Percentiles rank a stretch among this genome's conserved stretches.
Evolutionary conservation across 2,329 filamentous ascomycete genomes (phyloP).

Genomic region (Ceratocystis eucalypticola): DNA sequence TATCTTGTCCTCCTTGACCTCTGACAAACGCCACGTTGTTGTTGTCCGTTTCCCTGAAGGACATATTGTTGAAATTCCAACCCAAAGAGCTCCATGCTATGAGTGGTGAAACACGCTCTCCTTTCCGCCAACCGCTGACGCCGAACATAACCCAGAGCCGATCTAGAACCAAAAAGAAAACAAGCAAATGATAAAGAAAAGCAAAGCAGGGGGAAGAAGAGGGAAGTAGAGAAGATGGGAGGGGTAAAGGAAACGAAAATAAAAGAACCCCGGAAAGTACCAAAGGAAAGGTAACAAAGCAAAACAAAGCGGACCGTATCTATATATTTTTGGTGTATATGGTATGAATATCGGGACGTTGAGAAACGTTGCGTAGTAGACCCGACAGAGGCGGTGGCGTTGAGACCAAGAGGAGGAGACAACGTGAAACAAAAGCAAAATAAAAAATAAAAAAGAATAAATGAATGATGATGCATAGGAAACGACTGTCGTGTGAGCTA

Average conservation of each 20-base stretch:
- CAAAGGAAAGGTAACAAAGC: neutral
- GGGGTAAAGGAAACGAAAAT: too few relatives aligned
- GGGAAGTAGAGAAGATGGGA: neutral
- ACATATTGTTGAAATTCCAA: neutral
- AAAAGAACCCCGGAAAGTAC: too few relatives aligned
- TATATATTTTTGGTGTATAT: neutral
- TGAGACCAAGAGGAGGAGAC: neutral
- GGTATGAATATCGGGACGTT: too few relatives aligned
- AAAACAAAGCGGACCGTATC: neutral
- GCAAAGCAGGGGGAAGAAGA: neutral
- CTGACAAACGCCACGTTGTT: neutral
- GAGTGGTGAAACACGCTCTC: neutral
- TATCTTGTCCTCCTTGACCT: neutral
- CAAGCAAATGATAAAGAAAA: neutral
- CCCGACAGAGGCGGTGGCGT: neutral
- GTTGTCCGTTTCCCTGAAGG: neutral
- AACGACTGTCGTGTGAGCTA: conserved; percentile 3
- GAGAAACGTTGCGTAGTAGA: too few relatives aligned
- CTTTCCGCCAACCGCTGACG: neutral
- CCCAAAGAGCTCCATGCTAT: neutral
- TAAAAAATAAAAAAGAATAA: neutral
- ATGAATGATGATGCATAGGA: neutral
- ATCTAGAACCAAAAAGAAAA: neutral
- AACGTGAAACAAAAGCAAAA: neutral
- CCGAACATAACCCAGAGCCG: neutral